phyloP scores from a whole-genome alignment of 1,139 yeast species.

The Scheffersomyces cryptocercus region DNA sequence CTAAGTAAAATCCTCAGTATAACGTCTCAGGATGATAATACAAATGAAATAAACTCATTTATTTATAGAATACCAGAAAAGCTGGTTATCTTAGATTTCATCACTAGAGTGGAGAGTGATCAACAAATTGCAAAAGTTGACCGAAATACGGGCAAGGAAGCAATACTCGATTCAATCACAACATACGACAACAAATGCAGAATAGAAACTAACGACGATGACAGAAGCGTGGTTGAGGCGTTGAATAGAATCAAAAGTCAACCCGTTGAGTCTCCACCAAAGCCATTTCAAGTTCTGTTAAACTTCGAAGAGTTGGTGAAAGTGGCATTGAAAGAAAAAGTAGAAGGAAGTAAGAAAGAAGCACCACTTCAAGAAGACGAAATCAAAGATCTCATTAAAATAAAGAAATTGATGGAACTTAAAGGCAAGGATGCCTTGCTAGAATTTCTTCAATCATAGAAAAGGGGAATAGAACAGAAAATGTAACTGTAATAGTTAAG shows the following conservation, averaged over 20 bases:
- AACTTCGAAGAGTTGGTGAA: constrained; percentile 30
- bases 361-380: constrained; percentile 23
- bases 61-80: constrained; percentile 71
- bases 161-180: constrained; percentile 25
- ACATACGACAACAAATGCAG: constrained; percentile 22
- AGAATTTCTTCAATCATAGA: constrained; percentile 45
- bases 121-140: constrained; percentile 15
- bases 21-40: constrained; percentile 28
- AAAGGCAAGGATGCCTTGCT: constrained; percentile 73
- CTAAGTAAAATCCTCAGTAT: constrained; percentile 41
- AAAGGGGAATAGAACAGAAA: too few relatives aligned
- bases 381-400: constrained; percentile 51
- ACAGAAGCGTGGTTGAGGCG: constrained; percentile 25
- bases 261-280: background rate
- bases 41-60: constrained; percentile 32
- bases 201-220: constrained; percentile 15
- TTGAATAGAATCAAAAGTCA: constrained; percentile 19
- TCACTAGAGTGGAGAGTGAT: constrained; percentile 47
- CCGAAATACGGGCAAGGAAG: constrained; percentile 18
- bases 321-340: constrained; percentile 24
- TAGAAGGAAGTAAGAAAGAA: constrained; percentile 14
- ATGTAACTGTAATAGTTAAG: too few relatives aligned
- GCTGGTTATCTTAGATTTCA: constrained; percentile 74
- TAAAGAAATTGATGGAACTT: constrained; percentile 60
- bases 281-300: constrained; percentile 12